Evolutionary conservation across 2,329 filamentous ascomycete genomes (phyloP).

Genomic region (Aspergillus versicolor): DNA sequence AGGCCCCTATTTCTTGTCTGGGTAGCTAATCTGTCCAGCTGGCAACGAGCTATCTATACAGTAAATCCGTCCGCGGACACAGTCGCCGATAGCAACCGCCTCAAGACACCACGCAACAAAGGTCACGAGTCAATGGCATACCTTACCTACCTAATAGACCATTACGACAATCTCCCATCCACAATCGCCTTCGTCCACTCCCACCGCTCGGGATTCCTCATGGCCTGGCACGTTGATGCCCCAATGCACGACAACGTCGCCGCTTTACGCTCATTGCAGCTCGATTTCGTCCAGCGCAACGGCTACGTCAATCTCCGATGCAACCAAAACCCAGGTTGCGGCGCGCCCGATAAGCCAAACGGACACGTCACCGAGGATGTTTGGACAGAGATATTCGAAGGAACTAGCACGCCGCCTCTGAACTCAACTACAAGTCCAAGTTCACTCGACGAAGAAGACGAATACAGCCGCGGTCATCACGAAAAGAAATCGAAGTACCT

Average conservation of each 20-base stretch:
- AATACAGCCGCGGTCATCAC: neutral
- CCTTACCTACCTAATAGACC: slow-evolving; percentile 47
- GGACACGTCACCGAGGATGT: slow-evolving; percentile 37
- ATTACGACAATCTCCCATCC: slow-evolving; percentile 51
- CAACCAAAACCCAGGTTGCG: slow-evolving; percentile 58
- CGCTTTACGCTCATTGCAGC: slow-evolving; percentile 50
- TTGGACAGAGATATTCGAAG: slow-evolving; percentile 39
- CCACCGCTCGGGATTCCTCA: slow-evolving; percentile 49
- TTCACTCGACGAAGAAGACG: neutral
- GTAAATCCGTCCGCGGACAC: slow-evolving; percentile 37
- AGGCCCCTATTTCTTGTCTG: neutral
- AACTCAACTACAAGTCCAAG: slow-evolving; percentile 22
- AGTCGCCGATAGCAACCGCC: slow-evolving; percentile 18
- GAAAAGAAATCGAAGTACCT: slow-evolving; percentile 26
- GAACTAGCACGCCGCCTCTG: slow-evolving; percentile 38
- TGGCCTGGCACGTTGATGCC: slow-evolving; percentile 60
- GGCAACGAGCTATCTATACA: slow-evolving; percentile 48
- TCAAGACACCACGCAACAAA: slow-evolving; percentile 43
- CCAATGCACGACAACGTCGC: slow-evolving; percentile 56
- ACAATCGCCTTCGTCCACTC: slow-evolving; percentile 58
- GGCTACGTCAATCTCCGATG: slow-evolving; percentile 64
- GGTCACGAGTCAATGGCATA: slow-evolving; percentile 50
- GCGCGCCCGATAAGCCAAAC: slow-evolving; percentile 32
- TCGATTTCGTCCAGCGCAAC: slow-evolving; percentile 51
- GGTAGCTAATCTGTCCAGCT: slow-evolving; percentile 28